phyloP scores from a whole-genome alignment of 768 basidiomycete genomes.

The Crucibulum laeve region DNA sequence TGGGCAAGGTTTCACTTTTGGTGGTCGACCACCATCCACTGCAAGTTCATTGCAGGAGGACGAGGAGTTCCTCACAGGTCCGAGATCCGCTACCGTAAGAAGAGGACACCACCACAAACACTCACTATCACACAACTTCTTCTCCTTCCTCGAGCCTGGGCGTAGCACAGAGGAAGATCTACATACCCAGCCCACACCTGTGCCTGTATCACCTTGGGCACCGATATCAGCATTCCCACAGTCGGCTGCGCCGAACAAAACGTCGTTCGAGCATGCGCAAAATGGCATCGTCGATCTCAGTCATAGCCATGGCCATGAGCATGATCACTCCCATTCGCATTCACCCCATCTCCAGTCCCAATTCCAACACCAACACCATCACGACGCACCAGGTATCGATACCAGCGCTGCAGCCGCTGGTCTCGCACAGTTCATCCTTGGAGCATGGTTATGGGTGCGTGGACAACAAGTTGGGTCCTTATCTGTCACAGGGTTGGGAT shows the following conservation, averaged over 20 bases:
- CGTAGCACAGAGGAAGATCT: slow-evolving; percentile 33
- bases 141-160: slow-evolving; percentile 89
- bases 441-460: slow-evolving; percentile 79
- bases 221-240: slow-evolving; percentile 41
- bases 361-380: not conserved
- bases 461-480: slow-evolving; percentile 89
- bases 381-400: slow-evolving; percentile 5
- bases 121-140: slow-evolving; percentile 91
- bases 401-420: slow-evolving; percentile 19
- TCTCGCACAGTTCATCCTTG: slow-evolving; percentile 55
- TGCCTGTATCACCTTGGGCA: slow-evolving; percentile 66
- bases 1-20: slow-evolving; percentile 62
- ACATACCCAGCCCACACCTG: slow-evolving; percentile 55
- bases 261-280: not conserved
- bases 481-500: slow-evolving; percentile 86
- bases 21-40: slow-evolving; percentile 40
- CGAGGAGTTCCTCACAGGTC: not conserved
- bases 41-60: not conserved
- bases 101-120: slow-evolving; percentile 91
- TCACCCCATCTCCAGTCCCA: not conserved
- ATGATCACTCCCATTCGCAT: not conserved
- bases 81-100: slow-evolving; percentile 32
- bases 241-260: slow-evolving; percentile 11
- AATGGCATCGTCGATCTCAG: too few relatives aligned
- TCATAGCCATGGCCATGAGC: too few relatives aligned